phyloP scores from a whole-genome alignment of 1,139 yeast genomes.

The Pichia sp. region DNA sequence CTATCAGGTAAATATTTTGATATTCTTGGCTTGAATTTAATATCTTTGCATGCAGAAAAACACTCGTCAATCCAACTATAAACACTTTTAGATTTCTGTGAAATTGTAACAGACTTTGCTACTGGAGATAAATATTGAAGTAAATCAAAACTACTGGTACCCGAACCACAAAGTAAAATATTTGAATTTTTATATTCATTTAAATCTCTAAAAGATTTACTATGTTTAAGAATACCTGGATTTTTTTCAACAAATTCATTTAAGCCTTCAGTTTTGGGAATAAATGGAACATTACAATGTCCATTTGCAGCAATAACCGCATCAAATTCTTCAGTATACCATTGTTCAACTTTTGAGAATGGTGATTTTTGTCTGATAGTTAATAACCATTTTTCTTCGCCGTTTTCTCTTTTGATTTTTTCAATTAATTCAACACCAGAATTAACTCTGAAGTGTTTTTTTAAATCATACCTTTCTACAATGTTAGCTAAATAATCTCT shows the following conservation, averaged over 20 bases:
- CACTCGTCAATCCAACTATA: constrained; percentile 19
- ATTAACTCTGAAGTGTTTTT: constrained; percentile 34
- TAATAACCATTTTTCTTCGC: constrained; percentile 15
- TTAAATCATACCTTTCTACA: constrained; percentile 29
- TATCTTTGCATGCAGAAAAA: constrained; percentile 15
- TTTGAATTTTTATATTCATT: constrained; percentile 27
- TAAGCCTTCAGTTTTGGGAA: constrained; percentile 40
- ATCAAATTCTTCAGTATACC: constrained; percentile 35
- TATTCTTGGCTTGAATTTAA: constrained; percentile 21
- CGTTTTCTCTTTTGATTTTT: constrained; percentile 16
- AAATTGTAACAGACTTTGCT: constrained; percentile 15
- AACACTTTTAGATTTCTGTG: constrained; percentile 17
- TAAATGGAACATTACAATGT: constrained; percentile 40
- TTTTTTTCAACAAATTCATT: constrained; percentile 32
- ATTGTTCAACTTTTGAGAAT: constrained; percentile 21
- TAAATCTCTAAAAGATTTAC: constrained; percentile 38
- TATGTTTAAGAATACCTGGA: constrained; percentile 32
- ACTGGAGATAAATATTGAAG: constrained; percentile 42
- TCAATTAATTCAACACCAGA: constrained; percentile 34
- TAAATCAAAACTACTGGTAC: constrained; percentile 46
- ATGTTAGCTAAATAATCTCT: constrained; percentile 31
- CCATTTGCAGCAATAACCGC: constrained; percentile 47
- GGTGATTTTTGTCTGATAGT: constrained; percentile 17
- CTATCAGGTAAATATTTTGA: constrained; percentile 15
- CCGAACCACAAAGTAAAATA: constrained; percentile 46